Base-by-base conservation (phyloP, 179 eudicot genomes). In the Actinidia arguta region DNA sequence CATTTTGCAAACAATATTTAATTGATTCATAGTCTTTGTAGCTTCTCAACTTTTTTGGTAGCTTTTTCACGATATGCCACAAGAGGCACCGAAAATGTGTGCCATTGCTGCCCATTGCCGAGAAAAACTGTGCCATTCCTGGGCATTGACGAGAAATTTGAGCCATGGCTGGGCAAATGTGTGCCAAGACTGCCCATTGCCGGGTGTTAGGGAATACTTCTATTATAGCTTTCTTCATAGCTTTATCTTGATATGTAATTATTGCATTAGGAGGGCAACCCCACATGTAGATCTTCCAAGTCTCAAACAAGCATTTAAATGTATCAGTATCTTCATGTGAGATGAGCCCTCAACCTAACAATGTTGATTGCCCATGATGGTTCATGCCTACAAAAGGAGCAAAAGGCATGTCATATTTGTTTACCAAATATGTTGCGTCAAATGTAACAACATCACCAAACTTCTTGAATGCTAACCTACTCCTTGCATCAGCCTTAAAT, bases 381-480 rank as follows among this genome's bases (percentile, higher is more conserved):
- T 55, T 80, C 4, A 70, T 50, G 0, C 82, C 68, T 0, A 80
- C 27, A 22, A 80, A 59, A 0, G 78, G 83, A 58, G 78, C 70
- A 80, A 56, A 80, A 11, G 82, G 68, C 76, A 70, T 54, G 17
- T 44, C 13, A 42, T 79, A 66, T 56, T 4, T 68, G 52, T 68
- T 79, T 6, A 27, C 22, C 50, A 79, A 54, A 54, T 44, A 22
- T 1, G 83, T 72, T 4, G 71, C 56, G n/a, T 80, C 83, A 36
- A 80, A 80, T 46, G 69, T 56, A 0, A 71, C 5, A 2, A 80
- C 25, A 22, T 59, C 59, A 1, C 71, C 70, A 47, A 80, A 80
- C 24, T 80, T 61, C 68, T 72, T 70, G 4, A 3, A 58, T 11
- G 18, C 42, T 31, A 56, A 77, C 17, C 62, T 47, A 17, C 72